phyloP scores from a whole-genome alignment of 352 stramenopile genomes.

The Pythium grandisporangium region DNA sequence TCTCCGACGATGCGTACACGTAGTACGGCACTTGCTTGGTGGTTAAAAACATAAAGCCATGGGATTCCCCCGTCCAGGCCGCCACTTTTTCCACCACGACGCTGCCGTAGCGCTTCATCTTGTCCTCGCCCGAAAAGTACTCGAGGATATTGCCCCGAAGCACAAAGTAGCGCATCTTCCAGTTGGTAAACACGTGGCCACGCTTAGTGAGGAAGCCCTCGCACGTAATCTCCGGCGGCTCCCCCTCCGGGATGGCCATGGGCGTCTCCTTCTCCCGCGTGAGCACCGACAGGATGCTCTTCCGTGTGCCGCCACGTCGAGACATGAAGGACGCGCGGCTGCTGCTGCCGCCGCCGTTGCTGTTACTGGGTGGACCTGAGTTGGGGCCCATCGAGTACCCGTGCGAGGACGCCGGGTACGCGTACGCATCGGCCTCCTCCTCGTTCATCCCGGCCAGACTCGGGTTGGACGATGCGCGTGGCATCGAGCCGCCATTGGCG shows the following conservation, averaged over 20 bases:
- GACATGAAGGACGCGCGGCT: conserved; percentile 18
- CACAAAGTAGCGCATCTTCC: conserved; percentile 88
- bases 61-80: conserved; percentile 73
- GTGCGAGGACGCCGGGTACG: conserved; percentile 57
- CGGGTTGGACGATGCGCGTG: conserved; percentile 57
- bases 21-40: conserved; percentile 87
- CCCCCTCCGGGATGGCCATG: conserved; percentile 39
- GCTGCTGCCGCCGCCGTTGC: conserved; percentile 10
- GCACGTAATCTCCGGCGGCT: conserved; percentile 45
- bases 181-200: conserved; percentile 86
- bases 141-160: conserved; percentile 73
- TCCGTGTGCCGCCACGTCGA: conserved; percentile 47
- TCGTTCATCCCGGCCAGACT: conserved; percentile 41
- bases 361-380: conserved; percentile 15
- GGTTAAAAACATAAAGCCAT: conserved; percentile 89
- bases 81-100: conserved; percentile 83
- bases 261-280: conserved; percentile 65
- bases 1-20: conserved; percentile 78
- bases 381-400: conserved; percentile 64
- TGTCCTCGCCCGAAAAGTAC: conserved; percentile 81
- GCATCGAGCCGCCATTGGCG: conserved; percentile 16
- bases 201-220: conserved; percentile 84
- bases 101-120: conserved; percentile 77
- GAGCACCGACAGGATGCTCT: conserved; percentile 71
- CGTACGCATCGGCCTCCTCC: conserved; percentile 14